Base-by-base conservation (phyloP, 1,284 basidiomycete genomes). In the Entoloma clypeatum region DNA sequence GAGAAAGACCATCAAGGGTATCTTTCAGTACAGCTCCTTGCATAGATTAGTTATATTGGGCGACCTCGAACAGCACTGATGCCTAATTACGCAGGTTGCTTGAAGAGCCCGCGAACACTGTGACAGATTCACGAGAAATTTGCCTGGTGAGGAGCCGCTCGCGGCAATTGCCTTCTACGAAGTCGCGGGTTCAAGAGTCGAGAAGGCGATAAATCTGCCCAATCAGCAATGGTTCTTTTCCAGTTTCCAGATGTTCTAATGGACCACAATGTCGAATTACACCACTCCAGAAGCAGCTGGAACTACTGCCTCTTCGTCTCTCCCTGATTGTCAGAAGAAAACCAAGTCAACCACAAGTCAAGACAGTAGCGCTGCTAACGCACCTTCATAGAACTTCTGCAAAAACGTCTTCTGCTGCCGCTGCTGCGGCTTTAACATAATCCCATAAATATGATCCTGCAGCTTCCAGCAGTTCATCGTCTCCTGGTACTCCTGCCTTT, bases 391-490 rank as follows among this genome's bases (percentile, higher is more conserved):
- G 63, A 92, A 92, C 69, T 81, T 88, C 62, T 92, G 77, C 71
- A 92, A 68, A 63, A 92, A 92, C 13, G 81, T 77, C 53, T 75
- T 74, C 52, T 69, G 69, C 5, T 76, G 75, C 45, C 75, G 66
- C 34, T 69, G 64, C 35, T 69, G 65, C 3, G 63, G 60, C 45
- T 74, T 62, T 46, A 87, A 63, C 35, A 87, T 57, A 24, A 85
- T 74, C 5, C 83, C 85, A 59, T 81, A 63, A 17, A 90, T 67
- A 58, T 89, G 86, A 48, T 87, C 83, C 28, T 71, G 69, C 70
- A 90, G 86, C 63, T 94, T 94, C 93, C 93, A 97, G 53, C 77
- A 78, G 61, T 97, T 97, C 74, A 96, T 77, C 34, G 87, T 86
- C 74, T 94, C 96, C 72, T 99, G 96, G 61, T 83, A 93, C 56